phyloP scores from a whole-genome alignment of 2,329 filamentous ascomycete species.

The Ophiostoma sp. region DNA sequence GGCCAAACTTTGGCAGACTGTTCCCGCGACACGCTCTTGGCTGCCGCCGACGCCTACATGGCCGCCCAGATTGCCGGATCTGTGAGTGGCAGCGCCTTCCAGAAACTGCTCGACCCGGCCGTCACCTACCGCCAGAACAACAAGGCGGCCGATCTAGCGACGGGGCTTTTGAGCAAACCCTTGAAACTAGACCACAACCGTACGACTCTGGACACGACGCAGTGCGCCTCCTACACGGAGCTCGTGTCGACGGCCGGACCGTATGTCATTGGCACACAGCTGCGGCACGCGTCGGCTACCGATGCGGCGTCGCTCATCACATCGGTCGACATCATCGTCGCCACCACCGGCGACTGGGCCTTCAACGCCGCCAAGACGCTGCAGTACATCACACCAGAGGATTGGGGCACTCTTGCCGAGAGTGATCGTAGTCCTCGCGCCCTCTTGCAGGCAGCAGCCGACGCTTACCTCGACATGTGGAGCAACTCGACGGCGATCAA shows the following conservation, averaged over 20 bases:
- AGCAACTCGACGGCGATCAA: constrained; percentile 35
- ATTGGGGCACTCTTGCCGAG: constrained; percentile 35
- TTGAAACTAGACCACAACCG: constrained; percentile 39
- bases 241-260: constrained; percentile 39
- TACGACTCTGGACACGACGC: constrained; percentile 38
- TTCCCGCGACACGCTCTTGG: constrained; percentile 35
- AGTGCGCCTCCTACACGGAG: constrained; percentile 46
- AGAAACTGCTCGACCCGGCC: constrained; percentile 32
- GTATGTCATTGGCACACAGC: constrained; percentile 30
- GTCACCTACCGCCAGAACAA: constrained; percentile 38
- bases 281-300: constrained; percentile 25
- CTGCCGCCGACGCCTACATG: constrained; percentile 35
- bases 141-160: constrained; percentile 5
- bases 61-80: constrained; percentile 34
- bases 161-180: constrained; percentile 35
- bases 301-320: constrained; percentile 23
- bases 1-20: constrained; percentile 30
- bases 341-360: constrained; percentile 38
- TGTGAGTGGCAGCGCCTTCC: constrained; percentile 28
- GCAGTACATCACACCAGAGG: constrained; percentile 35
- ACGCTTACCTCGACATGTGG: constrained; percentile 41
- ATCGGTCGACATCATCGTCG: constrained; percentile 37
- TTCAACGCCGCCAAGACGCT: constrained; percentile 39
- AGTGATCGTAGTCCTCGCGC: constrained; percentile 32
- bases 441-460: constrained; percentile 34